phyloP scores from a whole-genome alignment of 305 asterid genomes.

The Fraxinus ornus region DNA sequence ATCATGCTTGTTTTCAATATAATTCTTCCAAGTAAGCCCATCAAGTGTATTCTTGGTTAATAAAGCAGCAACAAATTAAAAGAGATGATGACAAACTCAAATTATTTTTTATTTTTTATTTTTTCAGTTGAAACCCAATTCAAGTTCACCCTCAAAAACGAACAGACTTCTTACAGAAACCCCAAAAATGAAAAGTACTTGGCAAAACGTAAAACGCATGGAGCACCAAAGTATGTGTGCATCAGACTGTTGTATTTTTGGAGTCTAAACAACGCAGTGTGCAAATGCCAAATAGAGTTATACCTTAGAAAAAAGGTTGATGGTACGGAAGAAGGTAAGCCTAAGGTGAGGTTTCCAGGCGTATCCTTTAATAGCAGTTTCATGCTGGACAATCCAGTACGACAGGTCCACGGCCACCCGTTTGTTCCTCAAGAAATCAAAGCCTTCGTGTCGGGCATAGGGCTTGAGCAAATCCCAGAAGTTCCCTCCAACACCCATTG shows the following conservation, averaged over 20 bases:
- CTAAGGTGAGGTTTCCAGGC: conserved; percentile 77
- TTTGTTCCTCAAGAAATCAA: conserved; percentile 86
- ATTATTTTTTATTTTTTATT: background rate
- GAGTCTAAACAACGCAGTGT: background rate
- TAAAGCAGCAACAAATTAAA: background rate
- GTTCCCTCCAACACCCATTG: conserved; percentile 87
- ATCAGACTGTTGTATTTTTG: conserved; percentile 23
- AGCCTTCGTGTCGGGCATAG: conserved; percentile 61
- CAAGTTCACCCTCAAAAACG: conserved; percentile 4
- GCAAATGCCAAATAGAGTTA: background rate
- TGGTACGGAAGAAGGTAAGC: conserved; percentile 73
- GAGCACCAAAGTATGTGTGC: conserved; percentile 3
- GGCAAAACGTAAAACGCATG: background rate
- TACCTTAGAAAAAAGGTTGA: conserved; percentile 89
- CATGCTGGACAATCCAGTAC: conserved; percentile 91
- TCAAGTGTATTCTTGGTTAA: background rate
- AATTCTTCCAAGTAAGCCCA: background rate
- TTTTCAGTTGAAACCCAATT: conserved; percentile 17
- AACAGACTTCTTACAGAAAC: background rate
- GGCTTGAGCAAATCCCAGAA: conserved; percentile 98
- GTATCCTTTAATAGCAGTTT: conserved; percentile 79
- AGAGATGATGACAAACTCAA: background rate
- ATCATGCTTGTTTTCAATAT: background rate
- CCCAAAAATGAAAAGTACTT: background rate
- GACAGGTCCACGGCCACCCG: conserved; percentile 94